A percentile compares a stretch with the other conserved stretches of the same genome.
Conservation (phyloP, 2,329 filamentous ascomycete genomes). For the Alternaria infectoria region DNA sequence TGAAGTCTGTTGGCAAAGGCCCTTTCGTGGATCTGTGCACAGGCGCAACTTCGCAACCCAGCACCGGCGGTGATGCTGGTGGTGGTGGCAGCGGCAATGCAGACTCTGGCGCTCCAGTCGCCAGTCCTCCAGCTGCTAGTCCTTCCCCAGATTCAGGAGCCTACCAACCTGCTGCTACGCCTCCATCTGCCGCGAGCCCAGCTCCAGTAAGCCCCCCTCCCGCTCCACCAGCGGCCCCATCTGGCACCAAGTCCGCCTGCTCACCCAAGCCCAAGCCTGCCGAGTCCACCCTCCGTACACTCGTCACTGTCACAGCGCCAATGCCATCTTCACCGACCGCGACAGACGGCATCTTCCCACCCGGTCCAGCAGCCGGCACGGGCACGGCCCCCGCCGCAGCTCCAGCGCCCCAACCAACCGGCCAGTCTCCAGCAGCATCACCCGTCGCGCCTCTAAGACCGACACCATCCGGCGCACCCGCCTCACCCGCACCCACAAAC, state of each 20-base stretch:
- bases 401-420: slow-evolving; percentile 1
- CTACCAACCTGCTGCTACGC: not conserved
- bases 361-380: not conserved
- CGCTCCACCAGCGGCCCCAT: slow-evolving; percentile 2
- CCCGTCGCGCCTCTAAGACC: not conserved
- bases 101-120: not conserved
- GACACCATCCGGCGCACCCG: not conserved
- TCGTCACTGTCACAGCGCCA: slow-evolving; percentile 36
- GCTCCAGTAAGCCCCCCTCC: slow-evolving; percentile 6
- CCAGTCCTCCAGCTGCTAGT: not conserved
- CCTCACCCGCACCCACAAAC: not conserved
- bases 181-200: not conserved
- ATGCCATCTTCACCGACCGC: too few relatives aligned
- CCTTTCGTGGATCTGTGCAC: slow-evolving; percentile 35
- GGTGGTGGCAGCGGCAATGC: not conserved
- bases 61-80: slow-evolving; percentile 2
- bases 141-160: not conserved
- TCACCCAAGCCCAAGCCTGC: not conserved
- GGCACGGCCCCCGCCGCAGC: not conserved
- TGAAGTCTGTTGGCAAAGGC: slow-evolving; percentile 37
- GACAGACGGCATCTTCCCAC: not conserved
- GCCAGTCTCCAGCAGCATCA: not conserved
- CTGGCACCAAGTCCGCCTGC: slow-evolving; percentile 5
- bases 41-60: slow-evolving; percentile 8
- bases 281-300: slow-evolving; percentile 26